phyloP scores from a whole-genome alignment of 805 yeast genomes.

The Saccharomycopsis fermentans region DNA sequence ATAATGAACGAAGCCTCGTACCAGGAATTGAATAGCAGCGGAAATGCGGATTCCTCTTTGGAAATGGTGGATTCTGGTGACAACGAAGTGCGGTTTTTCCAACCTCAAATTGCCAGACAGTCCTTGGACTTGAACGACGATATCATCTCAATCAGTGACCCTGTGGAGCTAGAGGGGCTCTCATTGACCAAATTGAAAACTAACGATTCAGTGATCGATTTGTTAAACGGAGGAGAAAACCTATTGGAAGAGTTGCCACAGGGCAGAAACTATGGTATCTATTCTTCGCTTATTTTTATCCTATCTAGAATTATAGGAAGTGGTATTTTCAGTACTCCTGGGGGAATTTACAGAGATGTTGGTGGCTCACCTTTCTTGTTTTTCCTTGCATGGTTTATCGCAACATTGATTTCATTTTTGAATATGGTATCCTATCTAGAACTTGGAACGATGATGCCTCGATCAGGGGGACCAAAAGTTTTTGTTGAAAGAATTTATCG shows the following conservation, averaged over 20 bases:
- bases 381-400: constrained; percentile 51
- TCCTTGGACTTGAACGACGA: constrained; percentile 2
- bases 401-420: constrained; percentile 52
- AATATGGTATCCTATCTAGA: constrained; percentile 62
- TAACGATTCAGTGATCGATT: constrained; percentile 8
- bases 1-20: neutral
- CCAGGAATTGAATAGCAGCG: neutral
- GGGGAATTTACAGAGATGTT: constrained; percentile 53
- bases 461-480: constrained; percentile 69
- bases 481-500: constrained; percentile 60
- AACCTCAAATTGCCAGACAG: neutral
- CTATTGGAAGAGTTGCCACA: constrained; percentile 43
- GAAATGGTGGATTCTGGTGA: neutral
- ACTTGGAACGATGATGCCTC: constrained; percentile 58
- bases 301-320: constrained; percentile 67
- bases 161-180: constrained; percentile 11
- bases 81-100: neutral
- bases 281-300: constrained; percentile 53
- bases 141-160: constrained; percentile 6
- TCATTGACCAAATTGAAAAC: constrained; percentile 1
- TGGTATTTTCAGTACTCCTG: constrained; percentile 67
- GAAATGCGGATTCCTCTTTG: neutral
- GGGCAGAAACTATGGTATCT: constrained; percentile 65
- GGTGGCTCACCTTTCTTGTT: constrained; percentile 59
- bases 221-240: constrained; percentile 6